Percentiles rank a stretch among this genome's conserved stretches.
Evolutionary conservation across 352 stramenopile species (phyloP).

Genomic region (Globisporangium nunn): DNA sequence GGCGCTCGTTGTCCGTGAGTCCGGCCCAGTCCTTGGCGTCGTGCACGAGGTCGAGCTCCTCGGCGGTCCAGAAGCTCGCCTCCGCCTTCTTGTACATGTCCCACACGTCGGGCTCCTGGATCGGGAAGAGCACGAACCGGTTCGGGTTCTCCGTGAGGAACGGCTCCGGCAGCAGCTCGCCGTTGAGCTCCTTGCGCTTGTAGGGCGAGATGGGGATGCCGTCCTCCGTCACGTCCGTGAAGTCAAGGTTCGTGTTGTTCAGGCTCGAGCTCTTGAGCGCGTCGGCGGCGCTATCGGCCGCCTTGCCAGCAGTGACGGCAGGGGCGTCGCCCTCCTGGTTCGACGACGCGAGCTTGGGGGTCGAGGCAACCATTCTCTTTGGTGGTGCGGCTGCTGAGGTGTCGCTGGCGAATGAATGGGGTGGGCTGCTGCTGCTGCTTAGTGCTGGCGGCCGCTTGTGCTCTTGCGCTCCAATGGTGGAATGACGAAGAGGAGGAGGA

Average conservation of each 20-base stretch:
- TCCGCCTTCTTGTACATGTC: slow-evolving; percentile 99
- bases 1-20: slow-evolving; percentile 93
- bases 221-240: slow-evolving; percentile 18
- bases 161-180: slow-evolving; percentile 85
- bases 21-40: slow-evolving; percentile 94
- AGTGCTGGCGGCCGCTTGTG: slow-evolving; percentile 9
- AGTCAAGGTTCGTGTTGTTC: slow-evolving; percentile 13
- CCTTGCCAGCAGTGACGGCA: slow-evolving; percentile 20
- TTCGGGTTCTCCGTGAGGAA: slow-evolving; percentile 94
- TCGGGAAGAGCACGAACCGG: slow-evolving; percentile 97
- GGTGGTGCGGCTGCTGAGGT: neutral
- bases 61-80: slow-evolving; percentile 98
- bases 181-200: slow-evolving; percentile 83
- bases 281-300: slow-evolving; percentile 10
- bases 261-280: slow-evolving; percentile 8
- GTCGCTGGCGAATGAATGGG: too few relatives aligned
- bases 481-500: slow-evolving; percentile 9
- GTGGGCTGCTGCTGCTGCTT: neutral
- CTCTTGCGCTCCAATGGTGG: slow-evolving; percentile 6
- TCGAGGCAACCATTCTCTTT: slow-evolving; percentile 29
- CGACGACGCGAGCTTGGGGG: slow-evolving; percentile 1
- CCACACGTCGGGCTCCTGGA: slow-evolving; percentile 97
- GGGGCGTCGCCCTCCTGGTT: slow-evolving; percentile 10
- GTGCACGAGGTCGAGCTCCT: slow-evolving; percentile 96
- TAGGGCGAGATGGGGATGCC: slow-evolving; percentile 61